Base-by-base conservation (phyloP, 371 early-diverging fungal genomes). In the Fennellomyces sp. region DNA sequence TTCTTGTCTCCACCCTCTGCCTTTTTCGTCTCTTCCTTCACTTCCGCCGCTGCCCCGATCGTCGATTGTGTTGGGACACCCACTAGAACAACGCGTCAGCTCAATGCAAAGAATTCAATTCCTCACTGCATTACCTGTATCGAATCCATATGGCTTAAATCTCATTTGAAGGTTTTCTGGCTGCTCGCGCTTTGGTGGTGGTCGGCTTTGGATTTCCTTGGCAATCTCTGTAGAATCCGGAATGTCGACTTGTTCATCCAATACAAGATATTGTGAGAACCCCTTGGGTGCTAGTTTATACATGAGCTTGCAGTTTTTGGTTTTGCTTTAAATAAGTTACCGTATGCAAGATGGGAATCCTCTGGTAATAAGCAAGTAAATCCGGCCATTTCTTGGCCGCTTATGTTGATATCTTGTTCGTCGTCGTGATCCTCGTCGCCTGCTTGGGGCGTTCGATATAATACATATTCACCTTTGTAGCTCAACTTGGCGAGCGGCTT, bases 341-440 rank as follows among this genome's bases (percentile, higher is more conserved):
- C 69, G 56, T 66, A 70, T 2, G 33, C 66, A 19, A 75, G 55
- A 26, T 70, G 60, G 52, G 75, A 78, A 26, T 70, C 65, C 69
- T 61, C 35, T 61, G 81, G 81, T 1, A 76, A 55, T 26, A 81
- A 48, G 36, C 75, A 75, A 28, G 72, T 61, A 29, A 81, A 72
- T 7, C 68, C 69, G 33, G 62, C n/a, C 81, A 81, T 78, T 59
- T 78, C 81, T 38, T 78, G 76, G 31, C 81, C 81, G 58, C 81
- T 74, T n/a, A 81, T 66, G 8, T 71, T 76, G 21, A 58, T 36
- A 67, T 73, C 71, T 8, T 42, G 15, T 15, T 60, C 61, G 15
- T 61, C 69, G 19, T 61, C 54, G 23, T 64, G 60, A 21, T 56
- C 60, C 8, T 42, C 56, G 11, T 54, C 39, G 42, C 33, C 11